Evolutionary conservation across 2,329 filamentous ascomycete species (phyloP), one percentile per base, ranked within the genome.

Genomic region (Fusarium pininemorale): DNA sequence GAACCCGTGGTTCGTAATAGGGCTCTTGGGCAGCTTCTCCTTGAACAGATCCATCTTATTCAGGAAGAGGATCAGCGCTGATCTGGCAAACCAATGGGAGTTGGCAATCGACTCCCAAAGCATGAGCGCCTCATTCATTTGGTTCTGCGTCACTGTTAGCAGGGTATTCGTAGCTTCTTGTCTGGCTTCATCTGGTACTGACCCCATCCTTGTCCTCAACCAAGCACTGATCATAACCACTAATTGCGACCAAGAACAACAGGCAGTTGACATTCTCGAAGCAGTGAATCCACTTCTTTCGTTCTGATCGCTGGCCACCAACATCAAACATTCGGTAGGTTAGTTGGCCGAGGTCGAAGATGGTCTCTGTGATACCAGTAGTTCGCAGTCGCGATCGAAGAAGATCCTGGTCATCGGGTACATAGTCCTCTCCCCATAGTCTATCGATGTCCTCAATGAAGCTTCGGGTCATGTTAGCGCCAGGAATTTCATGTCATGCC

Each of bases 311-410:
- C 82, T 98, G 95, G 66, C 95, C 95, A 81, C 95, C 95, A 53
- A 97, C 95, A 79, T 98, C 95, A 83, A 97, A 97, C 95, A 98
- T 98, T 79, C 95, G 93, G 84, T 98, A 98, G 73, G 95, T 97
- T 78, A 98, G 89, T 79, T 96, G 92, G 70, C 95, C 95, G 20
- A 97, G 89, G 82, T 97, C 94, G 82, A 98, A 98, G 72, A 96
- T 90, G 6, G 95, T 98, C 83, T 98, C 96, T 57, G 94, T 98
- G 78, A 98, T 98, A 77, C 96, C 96, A 6, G 96, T 98, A 24
- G 96, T 98, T 78, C 95, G 90, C 82, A 98, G 84, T 81, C 96
- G 90, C 59, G 95, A 96, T 77, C 96, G 94, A 59, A 98, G 88
- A 77, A 98, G 93, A 84, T 98, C 96, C 84, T 98, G 96, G 82